Percentiles rank a stretch among this genome's conserved stretches.
Conservation (phyloP, 495 filamentous ascomycete species). For the Lentithecium fluviatile region DNA sequence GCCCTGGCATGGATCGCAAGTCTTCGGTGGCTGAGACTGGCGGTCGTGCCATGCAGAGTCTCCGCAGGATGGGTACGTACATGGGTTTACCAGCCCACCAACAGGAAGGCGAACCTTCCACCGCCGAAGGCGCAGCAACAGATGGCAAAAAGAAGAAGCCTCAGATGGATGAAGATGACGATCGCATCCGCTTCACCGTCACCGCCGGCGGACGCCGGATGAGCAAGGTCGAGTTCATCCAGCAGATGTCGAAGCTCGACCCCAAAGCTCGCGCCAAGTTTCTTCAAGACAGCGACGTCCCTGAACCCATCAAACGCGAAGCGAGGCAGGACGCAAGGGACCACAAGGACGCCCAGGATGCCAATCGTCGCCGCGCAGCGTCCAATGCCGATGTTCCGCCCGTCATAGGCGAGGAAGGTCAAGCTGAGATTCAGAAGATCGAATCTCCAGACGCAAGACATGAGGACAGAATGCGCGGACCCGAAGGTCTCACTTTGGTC, state of each 20-base stretch:
- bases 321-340: conserved; percentile 57
- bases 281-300: conserved; percentile 65
- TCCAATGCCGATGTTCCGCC: conserved; percentile 20
- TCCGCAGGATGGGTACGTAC: conserved; percentile 64
- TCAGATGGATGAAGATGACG: conserved; percentile 56
- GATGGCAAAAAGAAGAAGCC: conserved; percentile 24
- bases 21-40: conserved; percentile 40
- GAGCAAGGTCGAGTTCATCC: conserved; percentile 90
- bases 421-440: conserved; percentile 25
- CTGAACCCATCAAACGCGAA: conserved; percentile 54
- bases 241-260: conserved; percentile 76
- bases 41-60: conserved; percentile 47
- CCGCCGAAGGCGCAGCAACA: neutral
- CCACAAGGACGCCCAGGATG: conserved; percentile 32
- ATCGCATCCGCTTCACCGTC: conserved; percentile 84
- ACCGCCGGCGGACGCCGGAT: conserved; percentile 70
- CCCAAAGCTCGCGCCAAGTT: conserved; percentile 69
- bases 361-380: conserved; percentile 15
- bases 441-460: conserved; percentile 9
- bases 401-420: conserved; percentile 28
- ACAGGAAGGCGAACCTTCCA: conserved; percentile 28
- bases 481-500: conserved; percentile 31
- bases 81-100: conserved; percentile 45
- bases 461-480: conserved; percentile 18
- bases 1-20: conserved; percentile 28